Evolutionary conservation across 192 early-diverging fungal species (phyloP), one percentile per base, ranked within the genome.

Genomic region (Kickxella alabastrina): DNA sequence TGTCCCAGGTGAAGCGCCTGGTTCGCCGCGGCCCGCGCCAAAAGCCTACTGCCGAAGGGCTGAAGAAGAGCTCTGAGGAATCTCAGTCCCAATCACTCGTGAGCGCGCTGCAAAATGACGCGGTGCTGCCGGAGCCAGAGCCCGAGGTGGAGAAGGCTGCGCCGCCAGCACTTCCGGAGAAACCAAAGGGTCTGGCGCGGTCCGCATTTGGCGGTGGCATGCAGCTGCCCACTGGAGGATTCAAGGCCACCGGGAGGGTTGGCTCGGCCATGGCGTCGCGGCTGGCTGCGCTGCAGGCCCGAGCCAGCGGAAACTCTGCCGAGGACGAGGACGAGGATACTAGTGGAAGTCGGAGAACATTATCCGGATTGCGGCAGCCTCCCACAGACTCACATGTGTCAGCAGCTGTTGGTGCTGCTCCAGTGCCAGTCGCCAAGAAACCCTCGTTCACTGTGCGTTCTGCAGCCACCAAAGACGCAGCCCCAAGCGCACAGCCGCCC

Each of bases 221-320:
- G 2, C 72, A 64, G 29, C 54, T 75, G 24, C 72, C 72, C 0
- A 45, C 57, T 0, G 66, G 72, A 31, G 72, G 72, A 12, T 75
- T 75, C 57, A 68, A 63, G 65, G 52, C 72, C 40, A 68, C 49
- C 28, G 62, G 65, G 4, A 59, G 66, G 8, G 48, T 75, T 4
- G 72, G 61, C 0, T 75, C 72, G 1, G 72, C 65, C 12, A 75
- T 75, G 72, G 72, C 72, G 0, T 63, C 60, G 52, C 60, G 72
- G 10, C 45, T 75, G 57, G 72, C 72, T 19, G 72, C 72, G 6
- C 40, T 75, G 41, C 72, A 75, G 54, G 65, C 65, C 6, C 65
- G 57, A 2, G 57, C 66, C 8, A 54, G 49, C 19, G 59, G 65
- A 0, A 36, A 36, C 28, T 29, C 13, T 27, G 44, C 43, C 17